Conservation (phyloP, 805 yeast genomes). For the Diddensiella transvaalensis region DNA sequence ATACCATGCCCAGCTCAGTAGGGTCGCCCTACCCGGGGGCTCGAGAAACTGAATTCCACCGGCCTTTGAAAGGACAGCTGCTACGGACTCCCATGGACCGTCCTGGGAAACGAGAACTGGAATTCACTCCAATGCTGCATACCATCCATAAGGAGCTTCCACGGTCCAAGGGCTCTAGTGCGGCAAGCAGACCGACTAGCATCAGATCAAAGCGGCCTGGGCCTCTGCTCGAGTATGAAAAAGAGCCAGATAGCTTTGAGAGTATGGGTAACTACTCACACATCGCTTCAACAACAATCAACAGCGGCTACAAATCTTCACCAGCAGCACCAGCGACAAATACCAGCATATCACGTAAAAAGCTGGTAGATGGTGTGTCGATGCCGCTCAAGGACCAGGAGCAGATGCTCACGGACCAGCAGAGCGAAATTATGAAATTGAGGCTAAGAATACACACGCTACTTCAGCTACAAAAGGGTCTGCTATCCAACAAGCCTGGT, state of each 20-base stretch:
- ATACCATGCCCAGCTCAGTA: neutral
- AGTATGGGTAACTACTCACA: constrained; percentile 8
- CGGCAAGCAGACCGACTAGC: neutral
- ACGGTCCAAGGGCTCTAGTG: neutral
- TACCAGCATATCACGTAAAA: constrained; percentile 1
- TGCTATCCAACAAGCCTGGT: constrained; percentile 16
- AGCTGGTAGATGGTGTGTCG: constrained; percentile 13
- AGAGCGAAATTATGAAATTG: constrained; percentile 23
- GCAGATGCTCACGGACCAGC: constrained; percentile 15
- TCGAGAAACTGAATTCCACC: constrained; percentile 1
- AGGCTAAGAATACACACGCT: constrained; percentile 21
- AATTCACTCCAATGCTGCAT: constrained; percentile 20
- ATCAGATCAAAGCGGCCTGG: constrained; percentile 7
- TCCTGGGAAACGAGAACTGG: constrained; percentile 8
- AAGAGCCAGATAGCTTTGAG: constrained; percentile 17
- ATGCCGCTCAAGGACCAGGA: constrained; percentile 27
- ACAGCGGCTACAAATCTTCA: neutral
- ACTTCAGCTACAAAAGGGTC: constrained; percentile 14
- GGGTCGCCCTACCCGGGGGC: neutral
- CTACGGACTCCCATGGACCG: constrained; percentile 10
- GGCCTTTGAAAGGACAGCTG: neutral
- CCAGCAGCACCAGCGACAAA: constrained; percentile 2
- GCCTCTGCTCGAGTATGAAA: constrained; percentile 10
- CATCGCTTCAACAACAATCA: neutral
- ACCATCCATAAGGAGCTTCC: constrained; percentile 13